Base-by-base conservation (phyloP, 495 filamentous ascomycete genomes). In the Bryoglossum gracile region DNA sequence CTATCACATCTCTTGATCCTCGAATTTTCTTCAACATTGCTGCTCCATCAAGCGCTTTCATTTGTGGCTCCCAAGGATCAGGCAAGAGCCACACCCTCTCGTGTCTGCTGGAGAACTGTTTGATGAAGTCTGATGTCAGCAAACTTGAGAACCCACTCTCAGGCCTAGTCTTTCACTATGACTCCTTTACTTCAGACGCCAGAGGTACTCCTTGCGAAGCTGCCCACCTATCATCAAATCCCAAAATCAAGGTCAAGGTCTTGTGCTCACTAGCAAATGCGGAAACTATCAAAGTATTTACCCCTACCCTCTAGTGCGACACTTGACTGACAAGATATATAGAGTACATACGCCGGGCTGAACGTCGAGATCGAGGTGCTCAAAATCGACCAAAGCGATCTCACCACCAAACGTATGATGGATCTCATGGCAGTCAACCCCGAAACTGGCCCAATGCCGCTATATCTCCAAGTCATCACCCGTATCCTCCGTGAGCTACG, bases 71-170 rank as follows among this genome's bases (percentile, higher is more conserved):
- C 38, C 85, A 89, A 59, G 86, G 84, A 0, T 82, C 78, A 37
- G 86, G 86, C 1, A 91, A 89, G 67, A 83, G 78, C 35, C 82
- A 89, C 55, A 86, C 82, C 0, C 61, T 87, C 11, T 78, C 82
- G 0, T 87, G 82, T 56, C 64, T 91, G 19, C 67, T 88, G 4
- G 83, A 88, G 58, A 81, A 79, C 47, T 79, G 73, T 25, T 65
- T 86, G 0, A 63, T 76, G 1, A 37, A 46, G 2, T 67, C 65
- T 32, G 41, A 57, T 3, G 61, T 69, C 3, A 66, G 65, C 17
- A 43, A 51, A 1, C 64, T 71, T 1, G 50, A 63, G 14, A 34
- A 43, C 8, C 78, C 83, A 0, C 63, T 87, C 3, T 71, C 83
- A 0, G 84, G 74, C 0, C 68, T 87, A 16, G 75, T 83, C 4